Conservation (phyloP, 2,329 filamentous ascomycete genomes). For the Hypoxylon sp. region DNA sequence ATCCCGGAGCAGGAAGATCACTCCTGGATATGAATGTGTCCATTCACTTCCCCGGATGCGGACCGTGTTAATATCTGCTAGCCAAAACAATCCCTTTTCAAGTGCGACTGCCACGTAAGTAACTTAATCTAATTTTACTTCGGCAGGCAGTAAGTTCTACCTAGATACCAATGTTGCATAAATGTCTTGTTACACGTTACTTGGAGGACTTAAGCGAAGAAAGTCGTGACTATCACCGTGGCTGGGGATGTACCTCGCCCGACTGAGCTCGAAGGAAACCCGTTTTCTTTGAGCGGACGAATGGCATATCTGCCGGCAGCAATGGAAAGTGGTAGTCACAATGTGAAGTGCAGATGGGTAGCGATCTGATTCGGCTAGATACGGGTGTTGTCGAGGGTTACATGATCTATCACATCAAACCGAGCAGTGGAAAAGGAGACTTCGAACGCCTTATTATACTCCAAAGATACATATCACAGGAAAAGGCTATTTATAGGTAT, state of each 20-base stretch:
- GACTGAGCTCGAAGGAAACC: not conserved
- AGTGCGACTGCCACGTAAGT: not conserved
- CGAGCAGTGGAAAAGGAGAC: not conserved
- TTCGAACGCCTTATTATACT: not conserved
- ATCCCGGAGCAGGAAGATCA: not conserved
- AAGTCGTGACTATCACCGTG: not conserved
- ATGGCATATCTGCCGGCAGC: constrained; percentile 3
- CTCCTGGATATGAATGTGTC: not conserved
- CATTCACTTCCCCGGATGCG: not conserved
- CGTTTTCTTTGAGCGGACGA: not conserved
- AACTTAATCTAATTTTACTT: not conserved
- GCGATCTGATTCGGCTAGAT: constrained; percentile 2
- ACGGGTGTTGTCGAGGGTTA: not conserved
- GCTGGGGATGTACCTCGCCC: not conserved
- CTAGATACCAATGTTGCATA: constrained; percentile 9
- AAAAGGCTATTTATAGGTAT: constrained; percentile 12
- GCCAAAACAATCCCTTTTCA: not conserved
- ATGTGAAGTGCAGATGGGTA: not conserved
- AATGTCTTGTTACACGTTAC: not conserved
- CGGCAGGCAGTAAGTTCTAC: not conserved
- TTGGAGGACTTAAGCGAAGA: not conserved
- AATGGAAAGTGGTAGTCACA: not conserved
- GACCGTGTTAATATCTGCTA: no score
- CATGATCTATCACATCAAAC: constrained; percentile 8
- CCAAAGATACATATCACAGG: not conserved